These are phyloP conservation scores for Wickerhamiella musiphila DNA, from an alignment of 805 yeast genomes.

Conservation along the genomic window DNA sequence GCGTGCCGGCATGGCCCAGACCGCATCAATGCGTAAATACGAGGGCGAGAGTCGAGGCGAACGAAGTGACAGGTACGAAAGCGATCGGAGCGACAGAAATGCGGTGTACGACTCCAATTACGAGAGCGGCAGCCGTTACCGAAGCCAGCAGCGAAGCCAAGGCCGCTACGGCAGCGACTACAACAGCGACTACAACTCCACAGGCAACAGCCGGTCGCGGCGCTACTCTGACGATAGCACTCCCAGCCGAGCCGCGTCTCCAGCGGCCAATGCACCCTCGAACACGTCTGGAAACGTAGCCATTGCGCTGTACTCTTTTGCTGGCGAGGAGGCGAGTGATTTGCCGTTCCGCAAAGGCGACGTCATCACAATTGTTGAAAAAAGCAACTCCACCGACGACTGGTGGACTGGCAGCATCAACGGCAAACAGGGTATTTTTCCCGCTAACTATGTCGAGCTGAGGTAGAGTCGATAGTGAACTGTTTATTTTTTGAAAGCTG, in stretches of 20 bases:
- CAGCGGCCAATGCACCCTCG: not conserved
- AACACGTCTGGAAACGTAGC: constrained; percentile 51
- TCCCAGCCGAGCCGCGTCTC: not conserved
- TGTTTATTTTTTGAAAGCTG: not conserved
- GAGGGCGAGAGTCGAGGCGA: constrained; percentile 16
- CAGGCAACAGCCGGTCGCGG: constrained; percentile 2
- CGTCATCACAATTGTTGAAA: constrained; percentile 68
- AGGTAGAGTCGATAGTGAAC: constrained; percentile 22
- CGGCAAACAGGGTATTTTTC: constrained; percentile 82
- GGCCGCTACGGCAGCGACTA: constrained; percentile 3
- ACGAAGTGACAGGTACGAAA: constrained; percentile 10
- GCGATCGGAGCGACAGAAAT: constrained; percentile 46
- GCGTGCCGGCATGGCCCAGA: not conserved
- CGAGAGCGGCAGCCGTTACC: constrained; percentile 14
- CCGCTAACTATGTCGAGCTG: constrained; percentile 89
- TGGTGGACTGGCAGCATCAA: constrained; percentile 97
- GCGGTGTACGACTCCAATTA: constrained; percentile 16
- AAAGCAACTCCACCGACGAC: constrained; percentile 77
- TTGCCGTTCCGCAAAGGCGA: constrained; percentile 89
- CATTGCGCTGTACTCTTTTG: constrained; percentile 72
- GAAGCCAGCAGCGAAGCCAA: constrained; percentile 2
- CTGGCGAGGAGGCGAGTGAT: constrained; percentile 89
- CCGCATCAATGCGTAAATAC: constrained; percentile 3
- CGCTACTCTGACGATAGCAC: constrained; percentile 1
- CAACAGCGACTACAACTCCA: constrained; percentile 3